Conservation (phyloP, 176 grass and related monocot species). For the Rhynchospora breviuscula region DNA sequence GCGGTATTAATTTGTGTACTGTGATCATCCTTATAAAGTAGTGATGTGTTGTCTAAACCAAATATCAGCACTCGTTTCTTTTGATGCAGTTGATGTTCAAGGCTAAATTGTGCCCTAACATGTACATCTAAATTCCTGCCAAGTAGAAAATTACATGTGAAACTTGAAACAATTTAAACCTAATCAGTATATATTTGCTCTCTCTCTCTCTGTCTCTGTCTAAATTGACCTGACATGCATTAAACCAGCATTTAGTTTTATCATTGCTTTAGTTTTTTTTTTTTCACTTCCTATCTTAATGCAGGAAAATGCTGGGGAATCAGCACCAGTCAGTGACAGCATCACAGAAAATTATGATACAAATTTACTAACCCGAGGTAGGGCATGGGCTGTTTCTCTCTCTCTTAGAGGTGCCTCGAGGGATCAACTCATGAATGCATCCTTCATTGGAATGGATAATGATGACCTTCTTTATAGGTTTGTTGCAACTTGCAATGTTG, state of each 20-base stretch:
- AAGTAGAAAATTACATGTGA: background rate
- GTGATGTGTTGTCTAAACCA: background rate
- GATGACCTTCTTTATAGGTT: constrained; percentile 78
- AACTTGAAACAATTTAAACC: background rate
- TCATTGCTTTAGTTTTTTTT: background rate
- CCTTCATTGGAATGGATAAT: constrained; percentile 44
- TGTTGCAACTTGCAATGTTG: constrained; percentile 1
- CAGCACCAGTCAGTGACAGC: constrained; percentile 30
- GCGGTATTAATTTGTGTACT: background rate
- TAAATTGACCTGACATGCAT: background rate
- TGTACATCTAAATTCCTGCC: background rate
- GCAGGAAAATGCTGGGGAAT: constrained; percentile 36
- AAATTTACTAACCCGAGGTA: constrained; percentile 60
- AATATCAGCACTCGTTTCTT: background rate
- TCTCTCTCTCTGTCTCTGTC: background rate
- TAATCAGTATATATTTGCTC: background rate
- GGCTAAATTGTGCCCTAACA: background rate
- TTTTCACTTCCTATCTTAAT: constrained; percentile 18
- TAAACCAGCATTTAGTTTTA: background rate
- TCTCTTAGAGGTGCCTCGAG: constrained; percentile 42
- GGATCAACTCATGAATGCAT: constrained; percentile 56
- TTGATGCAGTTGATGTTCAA: background rate
- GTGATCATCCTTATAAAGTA: background rate
- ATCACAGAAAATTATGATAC: constrained; percentile 23
- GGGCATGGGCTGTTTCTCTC: constrained; percentile 72